Conservation (phyloP, 192 early-diverging fungal genomes). For the Tieghemiomyces parasiticus region DNA sequence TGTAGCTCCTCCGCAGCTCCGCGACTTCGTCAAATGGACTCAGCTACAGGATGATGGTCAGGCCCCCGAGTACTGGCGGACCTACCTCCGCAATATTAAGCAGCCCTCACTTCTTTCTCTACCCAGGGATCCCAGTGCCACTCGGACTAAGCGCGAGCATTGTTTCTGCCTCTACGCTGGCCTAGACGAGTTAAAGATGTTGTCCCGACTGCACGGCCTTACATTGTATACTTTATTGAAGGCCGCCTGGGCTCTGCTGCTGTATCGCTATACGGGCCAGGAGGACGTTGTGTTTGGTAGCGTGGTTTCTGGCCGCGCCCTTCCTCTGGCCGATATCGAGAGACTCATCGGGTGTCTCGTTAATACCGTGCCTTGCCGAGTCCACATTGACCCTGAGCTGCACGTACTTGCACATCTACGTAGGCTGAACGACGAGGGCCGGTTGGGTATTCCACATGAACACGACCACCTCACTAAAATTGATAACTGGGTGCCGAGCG, state of each 20-base stretch:
- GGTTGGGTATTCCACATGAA: background rate
- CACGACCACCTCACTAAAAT: background rate
- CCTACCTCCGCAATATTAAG: background rate
- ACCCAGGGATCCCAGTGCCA: background rate
- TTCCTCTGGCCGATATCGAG: background rate
- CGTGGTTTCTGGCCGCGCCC: background rate
- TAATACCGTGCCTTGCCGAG: background rate
- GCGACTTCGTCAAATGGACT: background rate
- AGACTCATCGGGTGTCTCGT: background rate
- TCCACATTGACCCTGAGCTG: background rate
- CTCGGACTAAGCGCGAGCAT: too few species aligned
- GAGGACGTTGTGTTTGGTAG: background rate
- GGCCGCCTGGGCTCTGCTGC: constrained; percentile 1
- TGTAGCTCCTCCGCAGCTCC: background rate
- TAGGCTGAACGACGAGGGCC: background rate
- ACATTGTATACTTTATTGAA: background rate
- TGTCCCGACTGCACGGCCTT: background rate
- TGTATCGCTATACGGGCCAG: background rate
- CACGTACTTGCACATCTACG: background rate
- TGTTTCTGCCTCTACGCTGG: background rate
- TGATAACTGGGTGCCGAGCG: background rate
- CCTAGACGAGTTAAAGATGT: background rate
- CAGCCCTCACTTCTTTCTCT: too few species aligned
- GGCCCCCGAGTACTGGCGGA: background rate
- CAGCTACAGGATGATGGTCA: too few species aligned